Percentiles rank a stretch among this genome's conserved stretches.
phyloP scores from a whole-genome alignment of 1,284 basidiomycete species.

The Ustilago xerochloae region DNA sequence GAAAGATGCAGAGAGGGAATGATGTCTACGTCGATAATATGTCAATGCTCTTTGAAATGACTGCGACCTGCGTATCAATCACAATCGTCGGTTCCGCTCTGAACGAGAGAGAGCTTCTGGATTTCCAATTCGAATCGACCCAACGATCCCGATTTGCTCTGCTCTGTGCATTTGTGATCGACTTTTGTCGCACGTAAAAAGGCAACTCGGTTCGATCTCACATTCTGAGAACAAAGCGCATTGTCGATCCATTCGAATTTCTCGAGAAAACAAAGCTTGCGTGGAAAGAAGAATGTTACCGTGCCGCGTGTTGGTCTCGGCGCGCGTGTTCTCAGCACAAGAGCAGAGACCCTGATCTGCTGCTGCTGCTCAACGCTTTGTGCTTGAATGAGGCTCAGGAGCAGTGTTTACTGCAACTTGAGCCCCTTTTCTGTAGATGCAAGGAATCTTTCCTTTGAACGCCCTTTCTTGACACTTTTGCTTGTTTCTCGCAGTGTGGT shows the following conservation, averaged over 20 bases:
- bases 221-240: not conserved
- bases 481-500: too few species aligned
- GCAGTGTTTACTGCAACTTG: not conserved
- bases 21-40: not conserved
- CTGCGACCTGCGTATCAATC: not conserved
- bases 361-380: too few species aligned
- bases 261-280: not conserved
- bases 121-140: not conserved
- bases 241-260: constrained; percentile 24
- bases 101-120: not conserved
- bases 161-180: not conserved
- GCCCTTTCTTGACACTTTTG: not conserved
- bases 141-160: constrained; percentile 1
- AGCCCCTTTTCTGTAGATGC: constrained; percentile 12
- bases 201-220: not conserved
- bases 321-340: not conserved
- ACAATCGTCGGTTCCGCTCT: constrained; percentile 12
- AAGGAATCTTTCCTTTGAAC: constrained; percentile 40
- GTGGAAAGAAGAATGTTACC: not conserved
- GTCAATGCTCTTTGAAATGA: too few species aligned
- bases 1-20: not conserved
- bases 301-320: constrained; percentile 37
- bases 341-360: constrained; percentile 15
- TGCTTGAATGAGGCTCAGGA: not conserved
- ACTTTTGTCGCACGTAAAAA: constrained; percentile 1